A percentile compares a stretch with the other conserved stretches of the same genome.
phyloP scores from a whole-genome alignment of 371 early-diverging fungal species.

The Cokeromyces recurvatus region DNA sequence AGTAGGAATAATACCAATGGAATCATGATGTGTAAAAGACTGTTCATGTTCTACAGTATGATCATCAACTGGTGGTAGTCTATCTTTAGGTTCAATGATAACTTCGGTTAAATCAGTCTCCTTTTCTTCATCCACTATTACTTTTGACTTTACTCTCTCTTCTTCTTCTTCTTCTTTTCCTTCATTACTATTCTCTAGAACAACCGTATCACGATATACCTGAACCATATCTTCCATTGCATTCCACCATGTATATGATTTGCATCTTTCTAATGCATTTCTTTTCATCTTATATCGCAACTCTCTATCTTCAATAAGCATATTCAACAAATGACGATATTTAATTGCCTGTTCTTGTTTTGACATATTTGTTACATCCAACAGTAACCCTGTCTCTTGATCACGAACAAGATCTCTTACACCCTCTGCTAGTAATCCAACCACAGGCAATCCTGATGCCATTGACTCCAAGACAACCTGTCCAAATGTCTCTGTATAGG shows the following conservation, averaged over 20 bases:
- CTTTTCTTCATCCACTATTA: no score
- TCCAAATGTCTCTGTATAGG: constrained; percentile 46
- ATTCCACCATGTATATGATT: constrained; percentile 41
- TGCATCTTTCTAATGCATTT: constrained; percentile 20
- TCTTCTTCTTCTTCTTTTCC: no score
- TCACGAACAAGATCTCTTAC: constrained; percentile 41
- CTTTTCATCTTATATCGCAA: constrained; percentile 14
- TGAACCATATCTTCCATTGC: constrained; percentile 43
- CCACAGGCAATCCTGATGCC: constrained; percentile 44
- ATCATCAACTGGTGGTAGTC: no score
- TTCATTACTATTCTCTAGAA: no score
- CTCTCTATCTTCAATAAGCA: constrained; percentile 11
- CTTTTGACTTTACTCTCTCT: no score
- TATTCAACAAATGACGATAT: constrained; percentile 21
- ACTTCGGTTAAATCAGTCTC: no score
- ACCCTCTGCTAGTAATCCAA: constrained; percentile 40
- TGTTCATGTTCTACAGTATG: no score
- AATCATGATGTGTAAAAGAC: no score
- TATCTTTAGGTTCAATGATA: no score
- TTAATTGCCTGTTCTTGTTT: constrained; percentile 10
- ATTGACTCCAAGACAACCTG: constrained; percentile 47
- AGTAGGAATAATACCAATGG: no score
- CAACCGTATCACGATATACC: constrained; percentile 28
- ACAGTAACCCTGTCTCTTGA: constrained; percentile 31
- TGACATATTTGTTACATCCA: constrained; percentile 4